phyloP scores from a whole-genome alignment of 495 filamentous ascomycete species.

The Talaromyces borbonicus region DNA sequence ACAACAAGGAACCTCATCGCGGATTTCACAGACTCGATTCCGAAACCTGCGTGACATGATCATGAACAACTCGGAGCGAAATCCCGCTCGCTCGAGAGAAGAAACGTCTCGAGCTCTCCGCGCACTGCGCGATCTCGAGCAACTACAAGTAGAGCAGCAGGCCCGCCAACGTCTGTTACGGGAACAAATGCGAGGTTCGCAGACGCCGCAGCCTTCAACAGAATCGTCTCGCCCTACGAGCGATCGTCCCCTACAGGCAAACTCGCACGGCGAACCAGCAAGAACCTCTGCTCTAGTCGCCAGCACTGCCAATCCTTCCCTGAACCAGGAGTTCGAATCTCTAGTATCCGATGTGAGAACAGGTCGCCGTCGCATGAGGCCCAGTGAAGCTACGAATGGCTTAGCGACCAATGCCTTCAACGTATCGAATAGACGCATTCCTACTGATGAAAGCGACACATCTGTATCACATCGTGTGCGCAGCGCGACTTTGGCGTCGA shows the following conservation, averaged over 20 bases:
- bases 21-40: constrained; percentile 17
- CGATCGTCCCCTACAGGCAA: background rate
- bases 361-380: background rate
- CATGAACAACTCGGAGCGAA: constrained; percentile 23
- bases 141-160: constrained; percentile 17
- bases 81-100: constrained; percentile 15
- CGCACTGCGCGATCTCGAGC: constrained; percentile 28
- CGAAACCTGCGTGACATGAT: constrained; percentile 31
- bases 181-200: constrained; percentile 19
- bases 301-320: background rate
- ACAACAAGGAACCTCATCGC: constrained; percentile 10
- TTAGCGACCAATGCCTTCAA: background rate
- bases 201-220: constrained; percentile 12
- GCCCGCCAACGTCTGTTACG: constrained; percentile 14
- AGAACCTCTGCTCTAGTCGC: background rate
- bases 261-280: background rate
- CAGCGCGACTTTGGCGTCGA: background rate
- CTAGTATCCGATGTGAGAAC: background rate
- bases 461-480: background rate
- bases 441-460: background rate
- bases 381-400: background rate
- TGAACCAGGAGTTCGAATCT: background rate
- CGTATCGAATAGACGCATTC: background rate
- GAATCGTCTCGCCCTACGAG: constrained; percentile 8
- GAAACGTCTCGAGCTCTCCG: constrained; percentile 30